These are phyloP conservation scores for Aspergillus piperis DNA, from an alignment of 2,329 filamentous ascomycete species.

Conservation along the genomic window DNA sequence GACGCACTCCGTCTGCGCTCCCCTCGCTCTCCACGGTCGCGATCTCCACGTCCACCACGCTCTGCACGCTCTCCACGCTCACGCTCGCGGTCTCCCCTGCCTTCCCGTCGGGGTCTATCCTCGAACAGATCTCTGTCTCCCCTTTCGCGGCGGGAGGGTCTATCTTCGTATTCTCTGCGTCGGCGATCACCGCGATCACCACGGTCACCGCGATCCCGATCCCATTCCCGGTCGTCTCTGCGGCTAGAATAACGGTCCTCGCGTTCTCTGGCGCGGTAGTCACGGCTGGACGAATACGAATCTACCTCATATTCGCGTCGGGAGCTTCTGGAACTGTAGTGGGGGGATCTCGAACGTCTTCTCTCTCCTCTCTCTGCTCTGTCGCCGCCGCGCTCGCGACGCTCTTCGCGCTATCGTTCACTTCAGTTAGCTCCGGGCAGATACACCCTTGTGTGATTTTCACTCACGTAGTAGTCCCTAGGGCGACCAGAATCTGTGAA, in stretches of 20 bases:
- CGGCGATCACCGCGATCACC: slow-evolving; percentile 32
- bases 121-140: slow-evolving; percentile 66
- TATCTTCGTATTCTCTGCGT: slow-evolving; percentile 65
- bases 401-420: slow-evolving; percentile 47
- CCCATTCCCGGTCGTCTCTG: slow-evolving; percentile 74
- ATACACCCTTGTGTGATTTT: not conserved
- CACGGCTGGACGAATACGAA: slow-evolving; percentile 88
- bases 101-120: slow-evolving; percentile 54
- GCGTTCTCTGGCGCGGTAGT: slow-evolving; percentile 87
- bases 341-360: slow-evolving; percentile 84
- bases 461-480: slow-evolving; percentile 56
- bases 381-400: slow-evolving; percentile 47
- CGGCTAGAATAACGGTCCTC: slow-evolving; percentile 85
- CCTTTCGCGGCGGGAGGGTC: slow-evolving; percentile 50
- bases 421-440: not conserved
- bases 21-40: slow-evolving; percentile 38
- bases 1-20: slow-evolving; percentile 71
- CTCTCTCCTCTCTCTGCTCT: slow-evolving; percentile 58
- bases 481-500: slow-evolving; percentile 53
- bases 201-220: slow-evolving; percentile 64
- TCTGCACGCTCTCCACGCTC: slow-evolving; percentile 32
- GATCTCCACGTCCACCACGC: not conserved
- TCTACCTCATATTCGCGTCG: slow-evolving; percentile 77
- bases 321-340: slow-evolving; percentile 65
- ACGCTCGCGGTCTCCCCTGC: slow-evolving; percentile 36